Conservation (phyloP, 805 yeast species). For the Saturnispora serradocipensis region DNA sequence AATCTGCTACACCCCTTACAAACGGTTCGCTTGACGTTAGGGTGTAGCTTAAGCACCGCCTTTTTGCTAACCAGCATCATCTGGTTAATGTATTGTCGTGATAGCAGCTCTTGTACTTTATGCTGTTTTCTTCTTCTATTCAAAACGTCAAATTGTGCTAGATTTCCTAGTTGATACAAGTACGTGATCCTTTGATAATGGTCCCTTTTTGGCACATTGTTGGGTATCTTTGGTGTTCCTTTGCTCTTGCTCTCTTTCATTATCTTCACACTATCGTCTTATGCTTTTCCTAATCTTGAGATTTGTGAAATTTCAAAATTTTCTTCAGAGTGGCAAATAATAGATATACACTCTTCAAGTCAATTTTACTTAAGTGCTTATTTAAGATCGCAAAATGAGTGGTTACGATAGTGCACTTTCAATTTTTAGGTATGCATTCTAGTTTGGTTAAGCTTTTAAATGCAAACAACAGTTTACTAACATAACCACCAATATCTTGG, state of each 20-base stretch:
- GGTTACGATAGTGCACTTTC: constrained; percentile 99
- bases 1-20: constrained; percentile 59
- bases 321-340: neutral
- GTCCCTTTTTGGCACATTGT: constrained; percentile 41
- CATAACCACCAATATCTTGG: constrained; percentile 2
- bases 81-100: constrained; percentile 46
- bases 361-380: neutral
- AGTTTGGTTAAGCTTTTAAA: neutral
- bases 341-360: neutral
- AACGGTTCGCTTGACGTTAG: constrained; percentile 52
- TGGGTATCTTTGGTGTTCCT: constrained; percentile 27
- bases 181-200: constrained; percentile 52
- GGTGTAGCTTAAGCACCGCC: constrained; percentile 55
- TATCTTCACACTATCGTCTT: neutral
- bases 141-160: constrained; percentile 23
- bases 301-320: neutral
- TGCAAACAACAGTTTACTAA: constrained; percentile 22
- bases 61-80: constrained; percentile 58
- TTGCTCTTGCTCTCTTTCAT: neutral
- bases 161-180: constrained; percentile 45
- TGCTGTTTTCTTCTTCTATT: neutral
- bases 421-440: constrained; percentile 72
- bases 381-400: constrained; percentile 48
- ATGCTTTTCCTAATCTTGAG: neutral
- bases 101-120: constrained; percentile 22